Base-by-base conservation (phyloP, 805 yeast genomes). In the Spathaspora arborariae region DNA sequence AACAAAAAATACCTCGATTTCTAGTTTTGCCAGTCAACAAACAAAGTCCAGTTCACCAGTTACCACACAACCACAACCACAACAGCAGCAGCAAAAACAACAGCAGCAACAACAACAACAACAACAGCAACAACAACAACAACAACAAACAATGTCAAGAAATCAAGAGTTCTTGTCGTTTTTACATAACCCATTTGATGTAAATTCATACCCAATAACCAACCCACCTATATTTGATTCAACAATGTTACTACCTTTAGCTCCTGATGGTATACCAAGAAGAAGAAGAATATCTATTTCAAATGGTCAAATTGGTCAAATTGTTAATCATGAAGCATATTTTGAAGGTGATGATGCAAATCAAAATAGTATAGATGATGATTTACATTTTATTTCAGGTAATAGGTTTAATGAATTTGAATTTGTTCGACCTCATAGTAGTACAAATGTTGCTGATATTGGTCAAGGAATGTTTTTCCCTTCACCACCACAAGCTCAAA, bases 251-350 rank as follows among this genome's bases (percentile, higher is more conserved):
- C 48, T 69, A 21, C 70, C 72, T 18, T 62, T 57, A 47, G 44
- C 53, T 20, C 53, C 63, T 35, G 69, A 58, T 34, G 67, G 67
- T n/a, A 63, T 64, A 1, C 59, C 70, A 18, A 57, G 76, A 40
- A 70, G 84, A 58, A 72, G 94, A 60, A 75, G 95, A 59, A 82
- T 86, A 2, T 85, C 94, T 39, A 86, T 86, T 44, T 84, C 92
- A 9, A 86, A 86, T 64, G 95, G 95, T 57, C 95, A 86, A 58
- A 86, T 86, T 53, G 87, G 90, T 41, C 95, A 86, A 58, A 77
- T 86, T 30, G 75, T 80, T 39, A 70, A 63, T 54, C 76, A 72
- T 53, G 76, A 70, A 50, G 74, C 74, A 2, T 58, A 61, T 20
- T 63, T 63, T 44, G 60, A 63, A 37, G 56, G 59, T 42, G 67